Evolutionary conservation across 2,329 filamentous ascomycete species (phyloP), one percentile per base, ranked within the genome.

Genomic region (Whalleya microplaca): DNA sequence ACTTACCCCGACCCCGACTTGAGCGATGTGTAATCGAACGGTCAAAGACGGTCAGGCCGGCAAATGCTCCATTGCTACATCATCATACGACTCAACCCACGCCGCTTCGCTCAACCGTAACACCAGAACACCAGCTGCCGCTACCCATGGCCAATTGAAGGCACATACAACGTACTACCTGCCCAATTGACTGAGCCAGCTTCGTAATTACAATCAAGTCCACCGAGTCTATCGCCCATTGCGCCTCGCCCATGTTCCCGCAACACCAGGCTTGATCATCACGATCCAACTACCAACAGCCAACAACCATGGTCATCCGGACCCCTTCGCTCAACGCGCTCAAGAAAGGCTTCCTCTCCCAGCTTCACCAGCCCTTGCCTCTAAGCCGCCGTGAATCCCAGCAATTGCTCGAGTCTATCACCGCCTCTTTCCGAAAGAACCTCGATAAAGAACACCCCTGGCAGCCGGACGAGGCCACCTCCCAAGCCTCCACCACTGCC

Each of bases 381-480:
- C 72, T 86, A 41, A 80, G 74, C 44, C 71, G 73, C 43, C 75
- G 76, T 52, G 80, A 84, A 53, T 80, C 81, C 21, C 77, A 82
- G 58, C 79, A 80, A 63, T 77, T 86, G 8, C 80, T 85, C 59
- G 76, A 84, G 51, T 76, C 78, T 32, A 76, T 86, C 49, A 86
- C 84, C 48, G 71, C 75, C 5, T 85, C 83, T 2, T 86, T 86
- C 66, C 78, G 83, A 49, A 77, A 77, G 52, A 80, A 84, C 27
- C 79, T 86, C n/a, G 82, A 85, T 64, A 76, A 73, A 43, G 83
- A 86, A 65, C 80, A 86, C 64, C 82, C 82, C 57, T 78, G 73
- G 66, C 66, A 74, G 27, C 68, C 72, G 14, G 67, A 75, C 8
- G 59, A 65, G 21, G 37, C 56, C 8, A 42, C 61, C 40, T 41